Percentiles rank a stretch among this genome's conserved stretches.
phyloP scores from a whole-genome alignment of 345 rosid species.

The Euphorbia tirucalli region DNA sequence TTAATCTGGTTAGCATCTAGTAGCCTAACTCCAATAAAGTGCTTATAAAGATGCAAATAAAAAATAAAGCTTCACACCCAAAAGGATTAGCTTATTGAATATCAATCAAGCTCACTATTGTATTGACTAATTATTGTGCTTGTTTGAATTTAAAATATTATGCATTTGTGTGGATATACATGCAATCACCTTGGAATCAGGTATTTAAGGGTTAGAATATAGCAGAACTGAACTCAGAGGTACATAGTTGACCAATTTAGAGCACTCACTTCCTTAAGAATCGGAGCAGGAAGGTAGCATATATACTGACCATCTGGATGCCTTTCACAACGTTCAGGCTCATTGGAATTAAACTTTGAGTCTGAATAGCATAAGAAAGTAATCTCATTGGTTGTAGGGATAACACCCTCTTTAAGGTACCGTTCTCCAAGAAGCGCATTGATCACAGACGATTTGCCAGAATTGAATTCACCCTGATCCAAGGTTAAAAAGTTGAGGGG shows the following conservation, averaged over 20 bases:
- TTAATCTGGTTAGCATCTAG: background rate
- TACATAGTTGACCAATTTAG: conserved; percentile 11
- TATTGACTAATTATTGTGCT: background rate
- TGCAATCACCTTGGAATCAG: background rate
- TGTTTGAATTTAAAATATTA: background rate
- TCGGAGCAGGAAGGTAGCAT: conserved; percentile 85
- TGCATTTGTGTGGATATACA: background rate
- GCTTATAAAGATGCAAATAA: background rate
- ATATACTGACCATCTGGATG: conserved; percentile 90
- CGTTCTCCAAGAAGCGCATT: conserved; percentile 93
- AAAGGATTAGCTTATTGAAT: background rate
- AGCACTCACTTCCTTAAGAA: conserved; percentile 80
- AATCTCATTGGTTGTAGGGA: conserved; percentile 95
- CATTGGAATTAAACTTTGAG: conserved; percentile 50
- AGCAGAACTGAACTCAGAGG: conserved; percentile 3
- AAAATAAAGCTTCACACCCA: background rate
- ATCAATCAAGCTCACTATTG: background rate
- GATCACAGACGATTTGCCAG: conserved; percentile 93
- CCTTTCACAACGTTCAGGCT: conserved; percentile 72
- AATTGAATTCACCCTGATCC: conserved; percentile 86
- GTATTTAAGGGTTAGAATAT: background rate
- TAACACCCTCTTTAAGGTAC: conserved; percentile 85
- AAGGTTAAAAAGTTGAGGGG: conserved; percentile 12
- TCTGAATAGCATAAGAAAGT: conserved; percentile 76
- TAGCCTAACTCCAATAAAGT: background rate